phyloP scores from a whole-genome alignment of 2,329 filamentous ascomycete genomes.

The Hypoxylon sp. region DNA sequence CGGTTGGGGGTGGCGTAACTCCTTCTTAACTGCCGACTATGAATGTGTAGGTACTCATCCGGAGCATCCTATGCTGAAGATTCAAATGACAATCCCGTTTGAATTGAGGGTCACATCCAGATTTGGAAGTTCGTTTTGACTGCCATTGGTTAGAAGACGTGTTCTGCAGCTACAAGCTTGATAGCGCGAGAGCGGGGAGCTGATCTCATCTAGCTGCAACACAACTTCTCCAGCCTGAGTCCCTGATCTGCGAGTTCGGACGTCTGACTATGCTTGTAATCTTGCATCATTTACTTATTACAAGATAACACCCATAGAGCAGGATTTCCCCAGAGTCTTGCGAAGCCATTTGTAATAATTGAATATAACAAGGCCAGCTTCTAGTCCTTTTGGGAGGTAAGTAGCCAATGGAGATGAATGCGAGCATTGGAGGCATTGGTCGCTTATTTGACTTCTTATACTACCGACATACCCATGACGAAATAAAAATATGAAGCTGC shows the following conservation, averaged over 20 bases:
- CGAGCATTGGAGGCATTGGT: neutral
- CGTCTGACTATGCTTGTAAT: slow-evolving; percentile 19
- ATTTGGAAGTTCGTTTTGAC: slow-evolving; percentile 32
- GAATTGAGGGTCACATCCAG: slow-evolving; percentile 27
- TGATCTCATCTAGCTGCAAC: slow-evolving; percentile 36
- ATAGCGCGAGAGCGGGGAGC: slow-evolving; percentile 29
- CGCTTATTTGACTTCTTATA: slow-evolving; percentile 9
- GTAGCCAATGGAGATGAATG: neutral
- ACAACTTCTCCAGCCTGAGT: slow-evolving; percentile 27
- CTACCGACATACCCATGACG: neutral
- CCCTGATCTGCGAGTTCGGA: slow-evolving; percentile 32
- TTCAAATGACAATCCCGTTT: slow-evolving; percentile 28
- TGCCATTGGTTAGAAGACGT: slow-evolving; percentile 30
- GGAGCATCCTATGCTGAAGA: slow-evolving; percentile 16
- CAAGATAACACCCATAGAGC: slow-evolving; percentile 2
- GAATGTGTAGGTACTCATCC: slow-evolving; percentile 14
- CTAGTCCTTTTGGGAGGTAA: neutral
- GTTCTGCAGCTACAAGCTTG: slow-evolving; percentile 22
- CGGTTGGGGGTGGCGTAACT: slow-evolving; percentile 23
- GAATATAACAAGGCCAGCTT: neutral
- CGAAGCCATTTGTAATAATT: slow-evolving; percentile 1
- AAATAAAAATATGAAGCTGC: neutral
- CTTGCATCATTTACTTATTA: slow-evolving; percentile 1
- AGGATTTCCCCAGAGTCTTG: neutral
- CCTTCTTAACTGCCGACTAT: slow-evolving; percentile 35